Conservation (phyloP, 2,329 filamentous ascomycete genomes). For the Xylaria sp. region DNA sequence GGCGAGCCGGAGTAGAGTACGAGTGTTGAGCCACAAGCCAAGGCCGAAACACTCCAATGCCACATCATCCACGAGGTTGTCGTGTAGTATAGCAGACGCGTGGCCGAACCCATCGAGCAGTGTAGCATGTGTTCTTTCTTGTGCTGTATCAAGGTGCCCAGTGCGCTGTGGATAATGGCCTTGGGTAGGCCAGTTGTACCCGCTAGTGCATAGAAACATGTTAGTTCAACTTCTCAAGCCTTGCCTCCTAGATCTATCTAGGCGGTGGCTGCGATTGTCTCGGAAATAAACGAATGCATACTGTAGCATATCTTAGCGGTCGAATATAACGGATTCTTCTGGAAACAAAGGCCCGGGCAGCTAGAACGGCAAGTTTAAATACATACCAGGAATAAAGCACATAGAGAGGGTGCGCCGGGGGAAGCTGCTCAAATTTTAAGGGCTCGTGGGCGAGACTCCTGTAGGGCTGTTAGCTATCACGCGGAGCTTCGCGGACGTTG, state of each 20-base stretch:
- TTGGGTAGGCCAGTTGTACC: slow-evolving; percentile 91
- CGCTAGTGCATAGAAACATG: too few relatives aligned
- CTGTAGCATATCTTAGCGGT: too few relatives aligned
- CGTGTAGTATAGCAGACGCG: slow-evolving; percentile 91
- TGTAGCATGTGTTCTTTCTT: slow-evolving; percentile 96
- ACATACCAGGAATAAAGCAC: slow-evolving; percentile 82
- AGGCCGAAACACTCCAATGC: slow-evolving; percentile 92
- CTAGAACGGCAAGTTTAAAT: too few relatives aligned
- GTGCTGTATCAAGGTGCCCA: slow-evolving; percentile 92
- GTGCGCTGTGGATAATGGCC: slow-evolving; percentile 91
- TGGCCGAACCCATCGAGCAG: slow-evolving; percentile 77
- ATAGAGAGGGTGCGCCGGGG: slow-evolving; percentile 89
- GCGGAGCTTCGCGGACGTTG: neutral
- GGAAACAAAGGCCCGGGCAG: too few relatives aligned
- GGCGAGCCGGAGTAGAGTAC: slow-evolving; percentile 94
- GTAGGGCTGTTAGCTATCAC: slow-evolving; percentile 41
- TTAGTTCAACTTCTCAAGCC: too few relatives aligned
- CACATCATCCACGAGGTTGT: slow-evolving; percentile 99
- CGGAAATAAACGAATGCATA: too few relatives aligned
- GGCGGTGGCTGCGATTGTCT: too few relatives aligned
- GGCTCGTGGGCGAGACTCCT: slow-evolving; percentile 55
- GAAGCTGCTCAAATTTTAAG: slow-evolving; percentile 78
- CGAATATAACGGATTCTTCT: too few relatives aligned
- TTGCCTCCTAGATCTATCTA: too few relatives aligned
- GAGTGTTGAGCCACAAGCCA: slow-evolving; percentile 84